Conservation (phyloP, 495 filamentous ascomycete species). For the Stereocaulon alpinum region DNA sequence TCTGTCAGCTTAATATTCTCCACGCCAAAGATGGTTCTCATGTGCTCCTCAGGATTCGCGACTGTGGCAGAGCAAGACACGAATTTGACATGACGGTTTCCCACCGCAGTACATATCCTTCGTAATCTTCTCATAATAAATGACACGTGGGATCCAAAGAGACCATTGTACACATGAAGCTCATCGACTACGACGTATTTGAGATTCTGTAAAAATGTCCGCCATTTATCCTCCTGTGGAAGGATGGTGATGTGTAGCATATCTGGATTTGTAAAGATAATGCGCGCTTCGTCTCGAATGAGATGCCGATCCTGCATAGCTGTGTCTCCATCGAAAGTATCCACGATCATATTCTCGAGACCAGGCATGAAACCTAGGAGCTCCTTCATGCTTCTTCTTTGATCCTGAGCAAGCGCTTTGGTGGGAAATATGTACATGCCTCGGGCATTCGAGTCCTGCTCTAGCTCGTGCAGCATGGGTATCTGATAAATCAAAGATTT, state of each 20-base stretch:
- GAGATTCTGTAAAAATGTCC: constrained; percentile 77
- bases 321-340: constrained; percentile 95
- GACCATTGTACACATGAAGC: constrained; percentile 90
- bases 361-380: constrained; percentile 69
- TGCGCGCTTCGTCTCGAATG: constrained; percentile 79
- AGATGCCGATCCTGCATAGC: constrained; percentile 63
- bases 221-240: constrained; percentile 83
- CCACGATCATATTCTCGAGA: constrained; percentile 65
- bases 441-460: constrained; percentile 61
- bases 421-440: constrained; percentile 99
- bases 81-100: constrained; percentile 81
- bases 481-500: constrained; percentile 97
- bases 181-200: constrained; percentile 86
- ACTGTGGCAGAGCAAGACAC: constrained; percentile 97
- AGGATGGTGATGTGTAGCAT: constrained; percentile 96
- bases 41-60: constrained; percentile 86
- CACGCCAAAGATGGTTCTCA: constrained; percentile 88
- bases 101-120: constrained; percentile 81
- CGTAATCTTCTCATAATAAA: constrained; percentile 89
- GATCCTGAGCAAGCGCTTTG: constrained; percentile 94
- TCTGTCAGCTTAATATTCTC: constrained; percentile 67
- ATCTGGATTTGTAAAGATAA: constrained; percentile 98
- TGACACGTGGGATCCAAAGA: constrained; percentile 89
- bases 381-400: constrained; percentile 78
- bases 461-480: constrained; percentile 80